phyloP scores from a whole-genome alignment of 352 stramenopile species.

The Blastocystis sp. region DNA sequence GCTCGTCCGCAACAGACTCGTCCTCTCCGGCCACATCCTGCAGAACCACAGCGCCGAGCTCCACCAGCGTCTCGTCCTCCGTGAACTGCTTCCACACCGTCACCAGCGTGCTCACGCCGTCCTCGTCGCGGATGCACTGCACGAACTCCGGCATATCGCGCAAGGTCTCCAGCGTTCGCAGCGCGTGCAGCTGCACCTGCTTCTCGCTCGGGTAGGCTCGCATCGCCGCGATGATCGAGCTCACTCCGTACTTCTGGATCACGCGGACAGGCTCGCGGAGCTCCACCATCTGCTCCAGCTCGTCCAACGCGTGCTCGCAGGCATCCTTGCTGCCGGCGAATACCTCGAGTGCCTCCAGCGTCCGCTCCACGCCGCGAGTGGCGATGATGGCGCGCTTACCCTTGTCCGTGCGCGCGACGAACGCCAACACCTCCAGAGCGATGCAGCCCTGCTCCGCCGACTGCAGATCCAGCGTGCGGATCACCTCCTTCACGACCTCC shows the following conservation, averaged over 20 bases:
- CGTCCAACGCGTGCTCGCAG: not conserved
- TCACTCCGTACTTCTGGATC: not conserved
- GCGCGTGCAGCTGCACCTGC: constrained; percentile 1
- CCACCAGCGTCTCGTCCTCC: not conserved
- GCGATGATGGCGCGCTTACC: not conserved
- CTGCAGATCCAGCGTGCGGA: not conserved
- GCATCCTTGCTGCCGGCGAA: not conserved
- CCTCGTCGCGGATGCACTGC: not conserved
- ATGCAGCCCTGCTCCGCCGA: not conserved
- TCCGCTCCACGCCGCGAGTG: not conserved
- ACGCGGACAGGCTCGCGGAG: not conserved
- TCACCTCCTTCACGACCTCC: constrained; percentile 23
- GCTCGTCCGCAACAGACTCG: not conserved
- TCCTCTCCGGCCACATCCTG: not conserved
- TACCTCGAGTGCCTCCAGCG: not conserved
- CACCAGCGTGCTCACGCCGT: constrained; percentile 3
- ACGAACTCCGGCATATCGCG: not conserved
- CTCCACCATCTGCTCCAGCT: not conserved
- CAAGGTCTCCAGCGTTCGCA: not conserved
- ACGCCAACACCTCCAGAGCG: not conserved
- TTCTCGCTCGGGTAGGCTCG: not conserved
- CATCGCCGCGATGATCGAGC: constrained; percentile 34
- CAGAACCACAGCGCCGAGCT: constrained; percentile 1
- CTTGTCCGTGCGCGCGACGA: constrained; percentile 28
- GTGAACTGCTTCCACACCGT: not conserved